These are phyloP conservation scores for Mycogone perniciosa DNA, from an alignment of 2,329 filamentous ascomycete genomes.

Conservation along the genomic window DNA sequence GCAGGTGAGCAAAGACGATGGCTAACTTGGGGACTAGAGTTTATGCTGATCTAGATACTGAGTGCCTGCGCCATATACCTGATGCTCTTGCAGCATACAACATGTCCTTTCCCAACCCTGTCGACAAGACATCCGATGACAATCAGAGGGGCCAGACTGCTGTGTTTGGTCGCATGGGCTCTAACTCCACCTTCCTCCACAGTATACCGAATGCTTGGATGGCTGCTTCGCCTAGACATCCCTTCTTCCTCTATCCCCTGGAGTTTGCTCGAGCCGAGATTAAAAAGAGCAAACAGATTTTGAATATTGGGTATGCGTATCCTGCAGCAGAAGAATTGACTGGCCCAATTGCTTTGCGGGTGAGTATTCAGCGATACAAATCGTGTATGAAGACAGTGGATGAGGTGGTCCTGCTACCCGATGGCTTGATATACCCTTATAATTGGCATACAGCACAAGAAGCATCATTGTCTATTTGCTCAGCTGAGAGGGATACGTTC, in stretches of 20 bases:
- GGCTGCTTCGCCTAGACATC: slow-evolving; percentile 27
- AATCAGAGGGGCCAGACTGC: background rate
- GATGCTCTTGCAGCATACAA: slow-evolving; percentile 12
- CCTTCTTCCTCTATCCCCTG: slow-evolving; percentile 26
- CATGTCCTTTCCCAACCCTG: background rate
- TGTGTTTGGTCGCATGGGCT: slow-evolving; percentile 28
- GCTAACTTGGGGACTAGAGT: slow-evolving; percentile 8
- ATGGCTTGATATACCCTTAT: slow-evolving; percentile 1
- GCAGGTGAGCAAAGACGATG: background rate
- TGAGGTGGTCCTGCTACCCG: background rate
- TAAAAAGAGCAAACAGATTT: slow-evolving; percentile 1
- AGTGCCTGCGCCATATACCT: slow-evolving; percentile 23
- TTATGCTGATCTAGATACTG: slow-evolving; percentile 21
- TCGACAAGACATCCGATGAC: background rate
- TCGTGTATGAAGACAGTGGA: background rate
- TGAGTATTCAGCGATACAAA: slow-evolving; percentile 2
- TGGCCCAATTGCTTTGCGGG: slow-evolving; percentile 14
- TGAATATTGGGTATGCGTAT: background rate
- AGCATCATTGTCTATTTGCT: background rate
- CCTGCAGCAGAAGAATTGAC: slow-evolving; percentile 16
- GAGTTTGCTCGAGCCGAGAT: slow-evolving; percentile 13
- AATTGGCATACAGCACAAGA: slow-evolving; percentile 1
- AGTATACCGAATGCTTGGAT: slow-evolving; percentile 32
- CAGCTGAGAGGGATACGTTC: background rate
- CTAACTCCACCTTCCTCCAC: slow-evolving; percentile 21